Evolutionary conservation across 1,284 basidiomycete genomes (phyloP), one percentile per base, ranked within the genome.

Genomic region (Nidula niveotomentosa): DNA sequence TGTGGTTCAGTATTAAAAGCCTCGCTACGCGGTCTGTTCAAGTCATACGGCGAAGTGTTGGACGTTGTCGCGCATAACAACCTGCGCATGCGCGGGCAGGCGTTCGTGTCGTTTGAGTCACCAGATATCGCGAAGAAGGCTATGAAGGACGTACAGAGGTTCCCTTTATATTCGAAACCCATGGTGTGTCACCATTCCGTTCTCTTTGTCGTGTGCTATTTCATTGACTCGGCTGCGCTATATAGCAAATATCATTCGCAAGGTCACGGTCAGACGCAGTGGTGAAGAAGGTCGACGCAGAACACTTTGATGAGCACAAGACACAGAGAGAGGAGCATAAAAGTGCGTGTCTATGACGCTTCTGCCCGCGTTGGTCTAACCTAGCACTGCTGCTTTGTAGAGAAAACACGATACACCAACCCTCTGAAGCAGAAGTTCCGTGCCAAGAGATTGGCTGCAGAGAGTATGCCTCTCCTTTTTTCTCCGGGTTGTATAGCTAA

Each of bases 1-100:
- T 18, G 18, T 57, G 52, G 30, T 48, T 55, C 48, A 78, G 95
- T 96, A 34, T 83, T 99, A 65, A 98, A 96, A 74, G 78, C 91
- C 56, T 94, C 95, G 1, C 78, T 99, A 46, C 81, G 85, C 17
- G 90, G 90, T 41, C 80, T 99, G 48, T 98, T 99, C 80, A 94
- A 94, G 71, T 85, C 90, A 36, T 99, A 98, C 67, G 93, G 94
- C 15, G 89, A 91, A 56, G 89, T 99, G 6, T 73, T 96, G 34
- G 94, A 95, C 63, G 92, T 99, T 13, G 89, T 94, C 7, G 94
- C 96, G 6, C 96, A 99, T 72, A 75, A 80, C 53, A 98, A 98
- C 75, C 73, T 98, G 57, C 86, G 96, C 36, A 99, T 99, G 97
- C 83, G 97, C 43, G 96, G 96, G 9, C 96, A 99, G 75, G 96